A percentile compares a stretch with the other conserved stretches of the same genome.
Conservation (phyloP, 306 rosid genomes). For the Gastrolobium bilobum region DNA sequence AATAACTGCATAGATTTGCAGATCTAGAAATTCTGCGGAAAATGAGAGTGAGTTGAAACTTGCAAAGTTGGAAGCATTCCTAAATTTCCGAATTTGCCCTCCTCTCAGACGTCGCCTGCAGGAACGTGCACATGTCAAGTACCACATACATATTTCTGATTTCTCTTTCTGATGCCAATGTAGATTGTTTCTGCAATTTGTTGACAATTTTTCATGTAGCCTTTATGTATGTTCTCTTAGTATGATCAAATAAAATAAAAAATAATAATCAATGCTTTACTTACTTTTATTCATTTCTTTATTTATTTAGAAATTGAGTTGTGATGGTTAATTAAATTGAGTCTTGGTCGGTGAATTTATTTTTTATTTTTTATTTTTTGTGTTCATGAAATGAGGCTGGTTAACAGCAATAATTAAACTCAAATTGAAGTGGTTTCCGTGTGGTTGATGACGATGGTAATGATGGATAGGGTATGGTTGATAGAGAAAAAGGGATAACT, state of each 20-base stretch:
- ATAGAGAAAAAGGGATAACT: too few species aligned
- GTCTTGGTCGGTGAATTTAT: background rate
- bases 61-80: background rate
- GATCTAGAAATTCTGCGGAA: constrained; percentile 62
- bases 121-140: background rate
- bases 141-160: background rate
- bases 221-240: background rate
- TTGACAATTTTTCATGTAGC: constrained; percentile 15
- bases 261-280: background rate
- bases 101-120: background rate
- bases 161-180: constrained; percentile 19
- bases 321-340: background rate
- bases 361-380: too few species aligned
- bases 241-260: background rate
- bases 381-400: background rate
- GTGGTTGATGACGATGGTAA: background rate
- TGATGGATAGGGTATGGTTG: background rate
- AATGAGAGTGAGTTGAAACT: background rate
- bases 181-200: constrained; percentile 44
- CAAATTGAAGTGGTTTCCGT: background rate
- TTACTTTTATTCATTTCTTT: background rate
- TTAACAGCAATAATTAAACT: background rate
- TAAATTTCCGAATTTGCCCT: constrained; percentile 49
- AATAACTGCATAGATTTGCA: constrained; percentile 70
- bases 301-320: background rate